Base-by-base conservation (phyloP, 75 land plant genomes). In the Pinus albicaulis region DNA sequence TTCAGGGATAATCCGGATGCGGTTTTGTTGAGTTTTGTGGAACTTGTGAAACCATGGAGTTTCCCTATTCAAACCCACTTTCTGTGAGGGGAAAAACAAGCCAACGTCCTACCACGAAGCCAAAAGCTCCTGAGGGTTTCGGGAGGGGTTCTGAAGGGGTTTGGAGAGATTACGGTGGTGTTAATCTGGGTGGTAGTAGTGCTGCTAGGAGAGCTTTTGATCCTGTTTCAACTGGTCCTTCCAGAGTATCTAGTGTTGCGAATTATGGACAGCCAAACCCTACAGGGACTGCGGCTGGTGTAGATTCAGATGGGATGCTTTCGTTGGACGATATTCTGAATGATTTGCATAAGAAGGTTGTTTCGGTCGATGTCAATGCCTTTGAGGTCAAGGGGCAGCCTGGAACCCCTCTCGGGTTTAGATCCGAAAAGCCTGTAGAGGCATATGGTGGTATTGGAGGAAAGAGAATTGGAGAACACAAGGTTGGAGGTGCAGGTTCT, bases 281-380 rank as follows among this genome's bases (percentile, higher is more conserved):
- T 41, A 7, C 53, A 41, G 71, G 71, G 1, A 23, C n/a, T 41
- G 34, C 16, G 34, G 23, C 71, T 10, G 71, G 71, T 0, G 53
- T 38, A 8, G 71, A 68, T 41, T 68, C 71, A 28, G 71, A 68
- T 28, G 41, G 41, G 8, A 68, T 68, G 71, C 71, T 68, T n/a
- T 68, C 71, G 0, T 68, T 68, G 48, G 71, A 68, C n/a, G 71
- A 68, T 17, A 68, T 68, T 68, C 23, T 68, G 71, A 36, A 68
- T 41, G 71, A 68, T 41, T 68, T 68, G 48, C 71, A 68, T 14
- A 68, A 68, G 48, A 68, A 68, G 52, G 71, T 68, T 68, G 71
- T 68, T 68, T 68, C 71, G 3, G 71, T 19, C 41, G 48, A 68
- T 68, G 48, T 36, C 48, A 68, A 68, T 20, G 68, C 31, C 10